phyloP scores from a whole-genome alignment of 352 stramenopile species.

The Pilasporangium apinafurcum region DNA sequence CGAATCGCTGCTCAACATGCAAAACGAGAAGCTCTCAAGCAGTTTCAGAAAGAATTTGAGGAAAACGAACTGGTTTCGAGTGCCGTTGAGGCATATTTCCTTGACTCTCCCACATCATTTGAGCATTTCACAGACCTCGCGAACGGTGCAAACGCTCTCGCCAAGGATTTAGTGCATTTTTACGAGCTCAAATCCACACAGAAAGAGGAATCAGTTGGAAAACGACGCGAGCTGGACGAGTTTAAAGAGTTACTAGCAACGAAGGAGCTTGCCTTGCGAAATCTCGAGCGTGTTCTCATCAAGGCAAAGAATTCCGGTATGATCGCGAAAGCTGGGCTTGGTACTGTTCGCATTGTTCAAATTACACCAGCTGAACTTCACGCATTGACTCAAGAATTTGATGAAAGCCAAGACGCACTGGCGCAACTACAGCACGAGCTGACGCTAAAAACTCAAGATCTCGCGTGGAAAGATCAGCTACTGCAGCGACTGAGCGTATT shows the following conservation, averaged over 20 bases:
- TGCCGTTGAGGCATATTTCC: conserved; percentile 40
- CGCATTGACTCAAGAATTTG: conserved; percentile 25
- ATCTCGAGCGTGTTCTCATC: conserved; percentile 51
- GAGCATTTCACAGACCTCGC: conserved; percentile 29
- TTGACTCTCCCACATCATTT: conserved; percentile 34
- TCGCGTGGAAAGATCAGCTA: conserved; percentile 58
- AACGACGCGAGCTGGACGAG: conserved; percentile 23
- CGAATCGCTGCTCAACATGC: conserved; percentile 35
- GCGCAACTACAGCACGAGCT: conserved; percentile 32
- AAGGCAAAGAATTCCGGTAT: conserved; percentile 65
- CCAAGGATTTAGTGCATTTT: conserved; percentile 45
- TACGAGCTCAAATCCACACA: conserved; percentile 52
- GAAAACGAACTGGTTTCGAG: conserved; percentile 55
- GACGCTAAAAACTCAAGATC: conserved; percentile 23
- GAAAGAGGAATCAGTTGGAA: conserved; percentile 30
- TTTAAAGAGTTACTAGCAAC: conserved; percentile 12
- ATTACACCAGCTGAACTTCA: conserved; percentile 40
- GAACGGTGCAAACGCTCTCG: conserved; percentile 24
- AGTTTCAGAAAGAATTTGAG: conserved; percentile 56
- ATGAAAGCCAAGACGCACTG: conserved; percentile 37
- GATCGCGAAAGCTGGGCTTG: conserved; percentile 63
- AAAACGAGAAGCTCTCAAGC: conserved; percentile 52
- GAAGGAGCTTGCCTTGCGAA: conserved; percentile 40
- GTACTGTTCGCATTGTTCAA: conserved; percentile 59
- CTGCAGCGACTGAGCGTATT: conserved; percentile 58